A percentile compares a stretch with the other conserved stretches of the same genome.
These are phyloP conservation scores for Phytophthora fragariae DNA, from an alignment of 352 stramenopile species.

Conservation along the genomic window DNA sequence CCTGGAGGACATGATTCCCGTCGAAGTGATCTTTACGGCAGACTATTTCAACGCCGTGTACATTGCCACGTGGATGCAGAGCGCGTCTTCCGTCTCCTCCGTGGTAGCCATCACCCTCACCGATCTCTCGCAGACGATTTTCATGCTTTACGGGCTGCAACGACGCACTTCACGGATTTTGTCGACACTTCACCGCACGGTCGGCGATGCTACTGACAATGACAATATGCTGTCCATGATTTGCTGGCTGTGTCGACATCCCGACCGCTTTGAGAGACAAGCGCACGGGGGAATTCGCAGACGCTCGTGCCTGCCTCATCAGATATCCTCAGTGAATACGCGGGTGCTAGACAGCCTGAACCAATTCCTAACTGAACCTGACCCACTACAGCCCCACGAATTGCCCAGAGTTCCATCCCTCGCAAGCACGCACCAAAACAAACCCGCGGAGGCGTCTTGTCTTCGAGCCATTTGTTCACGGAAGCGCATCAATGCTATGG, in stretches of 20 bases:
- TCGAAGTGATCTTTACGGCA: constrained; percentile 35
- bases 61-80: constrained; percentile 39
- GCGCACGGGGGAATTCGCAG: constrained; percentile 10
- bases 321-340: constrained; percentile 14
- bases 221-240: constrained; percentile 25
- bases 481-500: background rate
- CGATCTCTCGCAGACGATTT: constrained; percentile 27
- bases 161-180: constrained; percentile 11
- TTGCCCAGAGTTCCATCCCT: background rate
- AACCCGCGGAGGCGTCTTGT: background rate
- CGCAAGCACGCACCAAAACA: background rate
- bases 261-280: constrained; percentile 16
- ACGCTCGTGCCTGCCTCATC: constrained; percentile 24
- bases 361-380: constrained; percentile 4
- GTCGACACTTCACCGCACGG: constrained; percentile 1
- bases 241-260: constrained; percentile 23
- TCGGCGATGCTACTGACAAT: background rate
- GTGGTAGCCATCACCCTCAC: constrained; percentile 29
- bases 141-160: constrained; percentile 26
- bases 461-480: background rate
- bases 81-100: constrained; percentile 8
- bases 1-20: constrained; percentile 33
- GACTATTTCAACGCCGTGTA: constrained; percentile 43
- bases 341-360: constrained; percentile 19
- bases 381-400: background rate